Evolutionary conservation across 2,329 filamentous ascomycete genomes (phyloP).

Genomic region (Cladophialophora exuberans): DNA sequence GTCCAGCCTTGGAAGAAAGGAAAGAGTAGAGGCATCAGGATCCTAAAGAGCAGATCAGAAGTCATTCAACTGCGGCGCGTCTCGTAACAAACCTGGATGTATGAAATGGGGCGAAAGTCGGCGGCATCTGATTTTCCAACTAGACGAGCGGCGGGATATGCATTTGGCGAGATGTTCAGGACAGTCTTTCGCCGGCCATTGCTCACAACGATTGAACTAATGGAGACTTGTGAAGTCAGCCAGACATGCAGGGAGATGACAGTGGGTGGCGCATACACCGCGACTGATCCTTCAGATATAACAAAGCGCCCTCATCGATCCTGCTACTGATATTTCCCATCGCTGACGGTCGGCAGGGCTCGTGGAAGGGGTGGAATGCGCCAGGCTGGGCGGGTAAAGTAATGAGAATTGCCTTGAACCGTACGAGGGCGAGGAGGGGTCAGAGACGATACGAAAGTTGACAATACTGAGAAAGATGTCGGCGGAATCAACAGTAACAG

Average conservation of each 20-base stretch:
- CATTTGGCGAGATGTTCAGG: slow-evolving; percentile 79
- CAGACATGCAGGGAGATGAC: slow-evolving; percentile 25
- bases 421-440: background rate
- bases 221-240: slow-evolving; percentile 67
- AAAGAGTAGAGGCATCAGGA: slow-evolving; percentile 61
- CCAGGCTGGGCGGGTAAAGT: slow-evolving; percentile 16
- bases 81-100: slow-evolving; percentile 71
- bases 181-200: slow-evolving; percentile 78
- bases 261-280: slow-evolving; percentile 66
- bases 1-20: slow-evolving; percentile 80
- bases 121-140: slow-evolving; percentile 70
- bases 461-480: slow-evolving; percentile 12
- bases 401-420: background rate
- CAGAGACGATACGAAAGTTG: slow-evolving; percentile 6
- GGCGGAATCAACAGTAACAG: slow-evolving; percentile 8
- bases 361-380: slow-evolving; percentile 16
- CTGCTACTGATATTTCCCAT: slow-evolving; percentile 95
- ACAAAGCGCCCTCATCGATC: slow-evolving; percentile 76
- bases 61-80: slow-evolving; percentile 5
- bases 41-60: slow-evolving; percentile 61
- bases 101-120: slow-evolving; percentile 81
- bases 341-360: slow-evolving; percentile 19
- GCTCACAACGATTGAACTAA: slow-evolving; percentile 80
- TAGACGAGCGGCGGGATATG: slow-evolving; percentile 81
- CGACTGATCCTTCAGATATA: slow-evolving; percentile 90